Evolutionary conservation across 2,329 filamentous ascomycete genomes (phyloP).

Genomic region (Mariannaea elegans): DNA sequence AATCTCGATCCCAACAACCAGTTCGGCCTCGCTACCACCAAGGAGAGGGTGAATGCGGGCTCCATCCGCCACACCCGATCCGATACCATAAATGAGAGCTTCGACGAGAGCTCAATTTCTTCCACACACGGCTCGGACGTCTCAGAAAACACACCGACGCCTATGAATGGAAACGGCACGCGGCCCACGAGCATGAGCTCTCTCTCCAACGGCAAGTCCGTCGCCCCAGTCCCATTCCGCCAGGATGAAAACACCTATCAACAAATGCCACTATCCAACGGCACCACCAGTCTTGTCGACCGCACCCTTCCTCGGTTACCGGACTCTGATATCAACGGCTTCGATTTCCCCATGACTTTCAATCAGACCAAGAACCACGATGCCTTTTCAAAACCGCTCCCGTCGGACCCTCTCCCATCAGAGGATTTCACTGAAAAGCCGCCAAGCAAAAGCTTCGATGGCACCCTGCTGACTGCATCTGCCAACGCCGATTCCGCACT

Average conservation of each 20-base stretch:
- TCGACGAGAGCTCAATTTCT: slow-evolving; percentile 63
- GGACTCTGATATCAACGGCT: slow-evolving; percentile 31
- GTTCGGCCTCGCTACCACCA: slow-evolving; percentile 46
- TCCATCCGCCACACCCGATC: slow-evolving; percentile 52
- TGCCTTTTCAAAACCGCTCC: slow-evolving; percentile 34
- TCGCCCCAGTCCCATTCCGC: slow-evolving; percentile 41
- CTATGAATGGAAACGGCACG: slow-evolving; percentile 54
- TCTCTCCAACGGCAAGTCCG: slow-evolving; percentile 63
- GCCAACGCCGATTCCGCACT: slow-evolving; percentile 42
- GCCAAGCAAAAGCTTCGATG: slow-evolving; percentile 29
- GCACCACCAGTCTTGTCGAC: slow-evolving; percentile 40
- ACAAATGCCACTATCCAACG: slow-evolving; percentile 40
- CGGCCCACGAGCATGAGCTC: slow-evolving; percentile 66
- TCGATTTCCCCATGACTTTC: slow-evolving; percentile 17
- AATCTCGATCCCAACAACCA: slow-evolving; percentile 54
- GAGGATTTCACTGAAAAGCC: slow-evolving; percentile 26
- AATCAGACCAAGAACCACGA: slow-evolving; percentile 26
- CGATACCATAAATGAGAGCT: slow-evolving; percentile 60
- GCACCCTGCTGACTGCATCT: slow-evolving; percentile 21
- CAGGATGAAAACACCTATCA: slow-evolving; percentile 37
- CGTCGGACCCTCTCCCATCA: slow-evolving; percentile 29
- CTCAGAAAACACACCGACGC: slow-evolving; percentile 55
- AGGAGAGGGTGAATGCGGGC: slow-evolving; percentile 48
- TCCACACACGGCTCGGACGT: slow-evolving; percentile 62
- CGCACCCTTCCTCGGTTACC: slow-evolving; percentile 39